A percentile compares a stretch with the other conserved stretches of the same genome.
Evolutionary conservation across 306 rosid genomes (phyloP).

Genomic region (Cicer arietinum): DNA sequence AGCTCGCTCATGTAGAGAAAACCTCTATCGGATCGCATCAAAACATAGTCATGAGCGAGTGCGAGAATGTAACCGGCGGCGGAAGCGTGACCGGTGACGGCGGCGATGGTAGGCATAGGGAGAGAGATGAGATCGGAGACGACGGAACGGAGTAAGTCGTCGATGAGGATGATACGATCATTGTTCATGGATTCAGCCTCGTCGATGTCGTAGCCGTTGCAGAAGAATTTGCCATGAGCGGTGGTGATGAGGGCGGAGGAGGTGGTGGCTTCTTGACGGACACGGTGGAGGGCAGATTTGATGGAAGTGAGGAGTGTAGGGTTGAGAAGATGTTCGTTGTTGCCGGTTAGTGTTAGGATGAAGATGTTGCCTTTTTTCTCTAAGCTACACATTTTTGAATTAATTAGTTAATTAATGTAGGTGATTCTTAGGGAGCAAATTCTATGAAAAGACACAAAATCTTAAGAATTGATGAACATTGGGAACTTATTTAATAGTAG

Average conservation of each 20-base stretch:
- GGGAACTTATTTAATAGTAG: too few relatives aligned
- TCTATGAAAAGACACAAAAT: too few relatives aligned
- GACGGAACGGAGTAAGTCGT: constrained; percentile 54
- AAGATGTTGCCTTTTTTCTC: constrained; percentile 71
- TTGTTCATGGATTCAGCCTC: constrained; percentile 46
- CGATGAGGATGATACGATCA: constrained; percentile 42
- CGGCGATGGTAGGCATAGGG: constrained; percentile 82
- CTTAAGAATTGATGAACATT: too few relatives aligned
- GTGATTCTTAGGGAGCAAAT: not conserved
- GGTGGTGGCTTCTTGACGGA: constrained; percentile 56
- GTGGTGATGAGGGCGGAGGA: constrained; percentile 81
- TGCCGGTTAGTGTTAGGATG: constrained; percentile 72
- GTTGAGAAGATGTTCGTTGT: constrained; percentile 72
- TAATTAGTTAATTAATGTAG: not conserved
- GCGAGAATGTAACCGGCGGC: constrained; percentile 77
- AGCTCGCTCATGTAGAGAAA: constrained; percentile 90
- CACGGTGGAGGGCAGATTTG: constrained; percentile 57
- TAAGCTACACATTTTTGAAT: constrained; percentile 59
- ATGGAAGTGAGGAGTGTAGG: constrained; percentile 66
- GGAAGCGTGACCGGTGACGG: constrained; percentile 81
- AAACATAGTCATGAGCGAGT: constrained; percentile 71
- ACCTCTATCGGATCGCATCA: constrained; percentile 77
- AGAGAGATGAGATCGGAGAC: constrained; percentile 64
- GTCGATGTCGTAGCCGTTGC: constrained; percentile 81
- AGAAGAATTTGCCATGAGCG: constrained; percentile 84